Percentiles rank a stretch among this genome's conserved stretches.
Conservation (phyloP, 306 rosid species). For the Lathyrus aphaca region DNA sequence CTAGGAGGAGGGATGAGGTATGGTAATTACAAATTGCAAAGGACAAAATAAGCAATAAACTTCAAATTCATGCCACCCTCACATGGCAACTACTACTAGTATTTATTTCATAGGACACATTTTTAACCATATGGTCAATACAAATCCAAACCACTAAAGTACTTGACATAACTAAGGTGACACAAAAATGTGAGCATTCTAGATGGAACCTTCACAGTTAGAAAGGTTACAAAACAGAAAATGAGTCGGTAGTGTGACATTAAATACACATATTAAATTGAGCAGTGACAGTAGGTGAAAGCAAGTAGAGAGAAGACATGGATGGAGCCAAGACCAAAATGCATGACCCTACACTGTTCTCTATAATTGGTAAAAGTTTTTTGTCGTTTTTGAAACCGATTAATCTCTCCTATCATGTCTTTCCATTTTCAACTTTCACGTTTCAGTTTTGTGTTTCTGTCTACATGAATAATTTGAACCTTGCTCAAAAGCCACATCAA, state of each 20-base stretch:
- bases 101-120: background rate
- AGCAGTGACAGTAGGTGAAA: constrained; percentile 20
- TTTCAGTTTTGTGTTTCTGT: background rate
- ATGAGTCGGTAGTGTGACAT: background rate
- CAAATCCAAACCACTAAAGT: constrained; percentile 9
- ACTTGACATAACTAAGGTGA: background rate
- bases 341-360: constrained; percentile 9
- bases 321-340: constrained; percentile 27
- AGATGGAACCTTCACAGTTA: constrained; percentile 21
- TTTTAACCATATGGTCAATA: background rate
- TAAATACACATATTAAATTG: background rate
- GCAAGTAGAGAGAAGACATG: background rate
- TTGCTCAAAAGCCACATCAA: background rate
- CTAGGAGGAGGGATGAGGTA: background rate
- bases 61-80: background rate
- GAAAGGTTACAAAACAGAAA: constrained; percentile 7
- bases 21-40: background rate
- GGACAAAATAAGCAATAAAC: background rate
- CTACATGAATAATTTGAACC: constrained; percentile 30
- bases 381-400: constrained; percentile 51
- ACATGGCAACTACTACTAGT: background rate
- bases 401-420: constrained; percentile 31
- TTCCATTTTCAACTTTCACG: constrained; percentile 32
- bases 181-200: background rate
- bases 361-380: constrained; percentile 48